Evolutionary conservation across 371 early-diverging fungal species (phyloP).

Genomic region (Syncephalastrum sp.): DNA sequence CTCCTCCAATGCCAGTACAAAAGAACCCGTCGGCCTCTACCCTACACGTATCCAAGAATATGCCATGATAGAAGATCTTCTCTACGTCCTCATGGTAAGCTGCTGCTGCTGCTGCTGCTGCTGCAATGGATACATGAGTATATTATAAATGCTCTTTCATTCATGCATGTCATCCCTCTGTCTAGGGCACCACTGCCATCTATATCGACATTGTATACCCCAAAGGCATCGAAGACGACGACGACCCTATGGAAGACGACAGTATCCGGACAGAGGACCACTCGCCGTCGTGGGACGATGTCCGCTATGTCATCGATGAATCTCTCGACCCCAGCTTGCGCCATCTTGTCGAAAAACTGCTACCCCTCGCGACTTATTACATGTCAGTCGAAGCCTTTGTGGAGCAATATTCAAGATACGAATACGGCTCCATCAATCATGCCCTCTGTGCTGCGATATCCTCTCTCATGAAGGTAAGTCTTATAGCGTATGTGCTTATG

Average conservation of each 20-base stretch:
- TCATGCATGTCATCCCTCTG: neutral
- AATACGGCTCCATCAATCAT: slow-evolving; percentile 87
- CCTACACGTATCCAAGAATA: slow-evolving; percentile 70
- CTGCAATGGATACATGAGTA: neutral
- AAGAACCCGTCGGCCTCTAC: slow-evolving; percentile 22
- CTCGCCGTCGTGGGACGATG: slow-evolving; percentile 23
- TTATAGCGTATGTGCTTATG: neutral
- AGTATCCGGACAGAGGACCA: neutral
- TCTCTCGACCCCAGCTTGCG: slow-evolving; percentile 75
- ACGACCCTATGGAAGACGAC: slow-evolving; percentile 29
- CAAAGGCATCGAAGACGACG: slow-evolving; percentile 18
- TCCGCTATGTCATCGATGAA: slow-evolving; percentile 46
- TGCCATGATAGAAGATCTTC: slow-evolving; percentile 82
- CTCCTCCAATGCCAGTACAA: neutral
- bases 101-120: slow-evolving; percentile 5
- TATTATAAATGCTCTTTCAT: neutral
- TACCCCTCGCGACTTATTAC: slow-evolving; percentile 78
- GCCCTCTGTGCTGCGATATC: slow-evolving; percentile 85
- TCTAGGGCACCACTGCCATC: slow-evolving; percentile 82
- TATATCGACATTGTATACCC: slow-evolving; percentile 57
- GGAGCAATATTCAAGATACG: slow-evolving; percentile 68
- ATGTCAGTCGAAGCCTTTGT: slow-evolving; percentile 72
- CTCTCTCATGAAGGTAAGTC: slow-evolving; percentile 59
- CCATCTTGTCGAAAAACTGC: slow-evolving; percentile 70
- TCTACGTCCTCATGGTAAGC: slow-evolving; percentile 81